phyloP scores from a whole-genome alignment of 106 monocot species.

The Dioscorea alata region DNA sequence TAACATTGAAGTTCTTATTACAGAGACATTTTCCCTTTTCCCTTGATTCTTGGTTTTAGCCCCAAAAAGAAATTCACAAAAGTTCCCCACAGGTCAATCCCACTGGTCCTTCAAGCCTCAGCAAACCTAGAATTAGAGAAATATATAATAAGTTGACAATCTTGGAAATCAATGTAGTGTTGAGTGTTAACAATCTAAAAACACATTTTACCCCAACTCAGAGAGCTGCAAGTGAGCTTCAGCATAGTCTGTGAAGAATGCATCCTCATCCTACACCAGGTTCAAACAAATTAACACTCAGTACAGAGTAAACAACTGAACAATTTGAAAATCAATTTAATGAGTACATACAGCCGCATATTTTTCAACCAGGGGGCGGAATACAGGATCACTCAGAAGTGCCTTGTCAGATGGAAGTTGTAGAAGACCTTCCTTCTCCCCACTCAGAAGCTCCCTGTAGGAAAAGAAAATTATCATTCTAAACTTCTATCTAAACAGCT shows the following conservation, averaged over 20 bases:
- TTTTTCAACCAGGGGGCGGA: conserved; percentile 81
- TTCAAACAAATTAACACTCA: not conserved
- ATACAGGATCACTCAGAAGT: conserved; percentile 69
- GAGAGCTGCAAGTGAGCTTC: conserved; percentile 94
- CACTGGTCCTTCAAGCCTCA: conserved; percentile 28
- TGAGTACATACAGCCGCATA: conserved; percentile 56
- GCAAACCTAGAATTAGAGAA: conserved; percentile 33
- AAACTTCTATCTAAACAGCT: too few species aligned
- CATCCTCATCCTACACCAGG: conserved; percentile 73
- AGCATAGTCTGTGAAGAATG: conserved; percentile 89
- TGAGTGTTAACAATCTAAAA: too few species aligned
- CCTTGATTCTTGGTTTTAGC: too few species aligned
- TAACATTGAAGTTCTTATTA: too few species aligned
- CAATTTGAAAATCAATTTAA: not conserved
- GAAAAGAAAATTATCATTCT: not conserved
- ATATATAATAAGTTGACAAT: too few species aligned
- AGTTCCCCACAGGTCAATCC: too few species aligned
- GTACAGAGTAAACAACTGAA: not conserved
- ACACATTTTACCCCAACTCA: conserved; percentile 61
- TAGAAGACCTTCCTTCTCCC: conserved; percentile 84
- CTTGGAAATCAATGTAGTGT: too few species aligned
- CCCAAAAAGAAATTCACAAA: too few species aligned
- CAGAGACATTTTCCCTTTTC: too few species aligned
- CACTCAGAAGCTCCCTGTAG: conserved; percentile 70
- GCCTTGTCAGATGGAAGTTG: conserved; percentile 87